Base-by-base conservation (phyloP, 1,284 basidiomycete species). In the Trametes polyzona region DNA sequence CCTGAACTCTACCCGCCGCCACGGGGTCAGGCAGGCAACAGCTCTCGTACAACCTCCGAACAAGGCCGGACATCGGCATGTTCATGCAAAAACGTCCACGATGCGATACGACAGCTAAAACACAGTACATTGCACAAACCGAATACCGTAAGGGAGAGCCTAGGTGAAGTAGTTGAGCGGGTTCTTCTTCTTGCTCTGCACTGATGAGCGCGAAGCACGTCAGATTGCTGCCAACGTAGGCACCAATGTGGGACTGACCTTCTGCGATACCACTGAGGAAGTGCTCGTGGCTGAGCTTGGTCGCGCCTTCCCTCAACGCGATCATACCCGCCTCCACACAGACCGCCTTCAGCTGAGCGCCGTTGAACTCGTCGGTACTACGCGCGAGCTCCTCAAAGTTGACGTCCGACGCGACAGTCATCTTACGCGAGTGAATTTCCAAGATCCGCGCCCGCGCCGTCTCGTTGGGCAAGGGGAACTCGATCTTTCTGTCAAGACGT, bases 301-400 rank as follows among this genome's bases (percentile, higher is more conserved):
- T 87, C 16, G 95, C 94, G 42, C 96, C 96, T 73, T 98, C 96
- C 63, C 96, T 79, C 43, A 99, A 77, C 17, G 96, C 92, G 69
- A 98, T 96, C 97, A 99, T 99, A 61, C 97, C 96, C 24, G 96
- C 96, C 76, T 98, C 96, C 12, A 98, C 90, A 78, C 96, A 95
- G 19, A 98, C 90, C 30, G 95, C 95, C 78, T 96, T 96, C 67
- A 94, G 75, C 67, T 86, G 84, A 3, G 84, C 84, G 21, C 83
- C 88, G 69, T 90, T 91, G 78, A 92, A 89, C 71, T 91, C 88
- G 71, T 91, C 89, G 16, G 88, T 90, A 56, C 82, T 85, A 59
- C 88, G 75, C 11, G 89, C 88, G 42, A 92, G 74, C 69, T 92
- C 89, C 63, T 90, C 87, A 69, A 83, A 92, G 73, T 92, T 91